A percentile compares a stretch with the other conserved stretches of the same genome.
Evolutionary conservation across 2,329 filamentous ascomycete genomes (phyloP).

Genomic region (Botrytis deweyae): DNA sequence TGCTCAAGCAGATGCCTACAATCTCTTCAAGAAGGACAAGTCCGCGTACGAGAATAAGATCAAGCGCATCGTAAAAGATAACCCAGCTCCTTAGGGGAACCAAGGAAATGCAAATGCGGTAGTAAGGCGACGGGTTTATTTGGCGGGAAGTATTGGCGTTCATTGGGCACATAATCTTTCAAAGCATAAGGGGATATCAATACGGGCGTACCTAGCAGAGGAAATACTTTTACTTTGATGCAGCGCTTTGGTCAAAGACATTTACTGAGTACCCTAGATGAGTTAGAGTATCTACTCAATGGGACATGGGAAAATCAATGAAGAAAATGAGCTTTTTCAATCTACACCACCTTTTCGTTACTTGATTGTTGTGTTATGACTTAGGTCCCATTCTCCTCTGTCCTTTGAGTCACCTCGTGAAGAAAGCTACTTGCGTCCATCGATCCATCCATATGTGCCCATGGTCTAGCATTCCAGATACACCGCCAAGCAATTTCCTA

Average conservation of each 20-base stretch:
- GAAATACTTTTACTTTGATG: conserved; percentile 15
- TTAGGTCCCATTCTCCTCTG: too few species aligned
- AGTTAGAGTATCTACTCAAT: not conserved
- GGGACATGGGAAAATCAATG: not conserved
- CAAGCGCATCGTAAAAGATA: conserved; percentile 82
- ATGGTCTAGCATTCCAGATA: not conserved
- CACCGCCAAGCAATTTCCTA: not conserved
- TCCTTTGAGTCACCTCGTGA: not conserved
- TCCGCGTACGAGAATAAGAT: conserved; percentile 86
- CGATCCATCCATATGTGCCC: not conserved
- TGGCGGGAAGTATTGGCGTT: conserved; percentile 18
- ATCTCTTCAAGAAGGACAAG: conserved; percentile 89
- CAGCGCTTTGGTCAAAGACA: not conserved
- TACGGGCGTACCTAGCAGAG: conserved; percentile 11
- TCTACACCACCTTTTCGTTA: not conserved
- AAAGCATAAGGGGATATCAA: conserved; percentile 11
- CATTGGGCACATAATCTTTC: conserved; percentile 8
- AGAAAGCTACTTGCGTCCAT: not conserved
- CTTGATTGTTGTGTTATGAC: not conserved
- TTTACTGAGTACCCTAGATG: conserved; percentile 1
- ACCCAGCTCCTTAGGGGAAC: conserved; percentile 65
- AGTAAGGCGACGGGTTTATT: not conserved
- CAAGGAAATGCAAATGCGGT: conserved; percentile 9
- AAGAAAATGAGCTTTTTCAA: not conserved
- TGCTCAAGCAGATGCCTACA: conserved; percentile 95